Evolutionary conservation across 2,329 filamentous ascomycete genomes (phyloP), one percentile per base, ranked within the genome.

Genomic region (Chaetomiaceae sp.): DNA sequence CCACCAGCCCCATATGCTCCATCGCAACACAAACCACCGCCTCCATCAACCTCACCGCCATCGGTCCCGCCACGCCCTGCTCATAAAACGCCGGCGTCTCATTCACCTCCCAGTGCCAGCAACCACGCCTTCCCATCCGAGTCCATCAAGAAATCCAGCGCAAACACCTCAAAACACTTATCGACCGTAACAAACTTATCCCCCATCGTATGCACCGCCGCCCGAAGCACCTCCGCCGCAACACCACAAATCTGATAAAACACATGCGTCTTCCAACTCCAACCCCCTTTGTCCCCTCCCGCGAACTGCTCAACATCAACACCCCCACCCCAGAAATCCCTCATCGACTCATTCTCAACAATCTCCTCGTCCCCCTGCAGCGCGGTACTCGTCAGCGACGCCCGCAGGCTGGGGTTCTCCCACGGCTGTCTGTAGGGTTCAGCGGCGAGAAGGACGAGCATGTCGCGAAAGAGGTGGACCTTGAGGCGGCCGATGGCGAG

Each of bases 71-170:
- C 1, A 68, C 63, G 0, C 66, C 68, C 0, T 67, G 59, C 19
- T 72, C 53, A 39, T 72, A 72, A 37, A 72, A 71, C 0, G 69
- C 69, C 0, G 70, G 70, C 20, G 69, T 70, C 59, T 72, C 69
- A 17, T 72, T 72, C 1, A 68, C 69, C 53, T 72, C 70, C 0
- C n/a, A n/a, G n/a, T n/a, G n/a, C n/a, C n/a, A 72, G 51, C 0
- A 72, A 49, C 70, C 70, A 72, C 0, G 63, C 66, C 0, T 49
- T 63, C 0, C 69, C 70, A 0, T 53, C 51, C 0, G 58, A 56
- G 36, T 72, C 70, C 6, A 72, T 47, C 17, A 72, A 55, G 22
- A 69, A 72, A 40, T 72, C 70, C 0, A 70, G 55, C 0, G 65
- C 70, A 25, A 71, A 72, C 11, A 72, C 48, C 57, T 71, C 70